These are phyloP conservation scores for Termitomyces bulborhizus DNA, from an alignment of 768 basidiomycete genomes.

Conservation along the genomic window DNA sequence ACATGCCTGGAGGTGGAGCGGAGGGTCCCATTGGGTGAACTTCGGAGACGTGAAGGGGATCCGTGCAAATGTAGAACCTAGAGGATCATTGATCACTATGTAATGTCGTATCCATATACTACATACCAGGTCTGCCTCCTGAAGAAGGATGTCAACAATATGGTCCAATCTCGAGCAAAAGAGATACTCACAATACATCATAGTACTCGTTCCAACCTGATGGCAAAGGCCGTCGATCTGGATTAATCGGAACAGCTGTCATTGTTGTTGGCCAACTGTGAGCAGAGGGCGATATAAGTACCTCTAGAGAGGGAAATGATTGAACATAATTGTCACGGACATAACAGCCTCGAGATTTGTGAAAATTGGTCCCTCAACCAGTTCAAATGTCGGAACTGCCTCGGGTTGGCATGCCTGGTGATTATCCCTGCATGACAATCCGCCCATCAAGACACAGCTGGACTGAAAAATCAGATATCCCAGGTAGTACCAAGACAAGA, in stretches of 20 bases:
- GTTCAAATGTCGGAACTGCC: neutral
- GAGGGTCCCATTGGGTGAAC: too few relatives aligned
- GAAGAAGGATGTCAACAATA: neutral
- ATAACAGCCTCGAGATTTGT: neutral
- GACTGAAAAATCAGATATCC: too few relatives aligned
- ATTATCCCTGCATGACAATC: neutral
- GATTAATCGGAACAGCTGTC: conserved; percentile 10
- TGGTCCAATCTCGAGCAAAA: neutral
- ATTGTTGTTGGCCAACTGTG: neutral
- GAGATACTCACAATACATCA: conserved; percentile 13
- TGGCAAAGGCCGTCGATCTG: conserved; percentile 15
- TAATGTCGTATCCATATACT: neutral
- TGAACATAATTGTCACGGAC: neutral
- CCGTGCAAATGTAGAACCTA: conserved; percentile 16
- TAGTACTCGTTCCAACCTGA: conserved; percentile 16
- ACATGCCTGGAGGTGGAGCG: neutral
- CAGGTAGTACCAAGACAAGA: neutral
- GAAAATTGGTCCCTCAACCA: too few relatives aligned
- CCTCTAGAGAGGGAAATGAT: neutral
- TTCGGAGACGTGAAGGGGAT: neutral
- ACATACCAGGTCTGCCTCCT: conserved; percentile 7
- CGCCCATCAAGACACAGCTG: neutral
- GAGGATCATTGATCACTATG: neutral
- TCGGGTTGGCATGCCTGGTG: neutral
- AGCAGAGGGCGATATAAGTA: neutral